These are phyloP conservation scores for Cordyceps javanica DNA, from an alignment of 2,329 filamentous ascomycete species.

Conservation along the genomic window DNA sequence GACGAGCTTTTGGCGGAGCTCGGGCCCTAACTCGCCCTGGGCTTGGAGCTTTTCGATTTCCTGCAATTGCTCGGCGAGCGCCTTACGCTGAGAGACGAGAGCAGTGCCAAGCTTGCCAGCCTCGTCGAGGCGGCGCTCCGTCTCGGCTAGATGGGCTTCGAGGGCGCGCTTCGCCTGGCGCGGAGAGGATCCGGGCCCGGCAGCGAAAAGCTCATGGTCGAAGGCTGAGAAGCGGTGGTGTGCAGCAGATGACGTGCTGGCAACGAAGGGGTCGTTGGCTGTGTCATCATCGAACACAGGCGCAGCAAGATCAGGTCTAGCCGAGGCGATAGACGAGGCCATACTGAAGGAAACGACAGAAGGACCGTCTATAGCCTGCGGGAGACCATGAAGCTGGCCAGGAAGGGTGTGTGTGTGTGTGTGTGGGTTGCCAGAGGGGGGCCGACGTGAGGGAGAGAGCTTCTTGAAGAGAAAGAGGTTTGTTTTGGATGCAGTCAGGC, in stretches of 20 bases:
- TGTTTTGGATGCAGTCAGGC: background rate
- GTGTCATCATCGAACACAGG: slow-evolving; percentile 38
- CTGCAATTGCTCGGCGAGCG: slow-evolving; percentile 72
- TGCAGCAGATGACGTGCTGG: slow-evolving; percentile 36
- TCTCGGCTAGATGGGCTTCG: slow-evolving; percentile 87
- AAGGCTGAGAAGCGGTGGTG: slow-evolving; percentile 75
- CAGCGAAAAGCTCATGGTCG: slow-evolving; percentile 71
- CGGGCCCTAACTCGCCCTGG: slow-evolving; percentile 73
- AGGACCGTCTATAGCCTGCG: slow-evolving; percentile 11
- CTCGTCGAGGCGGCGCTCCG: slow-evolving; percentile 84
- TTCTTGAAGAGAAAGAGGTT: background rate
- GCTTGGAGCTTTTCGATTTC: slow-evolving; percentile 75
- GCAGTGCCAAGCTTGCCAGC: slow-evolving; percentile 84
- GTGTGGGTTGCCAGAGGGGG: background rate
- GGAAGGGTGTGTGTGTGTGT: background rate
- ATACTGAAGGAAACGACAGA: slow-evolving; percentile 25
- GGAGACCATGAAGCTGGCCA: slow-evolving; percentile 13
- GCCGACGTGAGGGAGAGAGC: background rate
- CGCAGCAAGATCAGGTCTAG: slow-evolving; percentile 35
- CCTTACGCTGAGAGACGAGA: slow-evolving; percentile 78
- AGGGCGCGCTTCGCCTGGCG: slow-evolving; percentile 82
- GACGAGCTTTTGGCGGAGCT: slow-evolving; percentile 73
- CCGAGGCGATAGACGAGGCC: slow-evolving; percentile 38
- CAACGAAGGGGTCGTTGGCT: slow-evolving; percentile 53
- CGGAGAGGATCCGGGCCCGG: slow-evolving; percentile 72